Percentiles rank a stretch among this genome's conserved stretches.
phyloP scores from a whole-genome alignment of 2,329 filamentous ascomycete genomes.

The Exophiala aquamarina region DNA sequence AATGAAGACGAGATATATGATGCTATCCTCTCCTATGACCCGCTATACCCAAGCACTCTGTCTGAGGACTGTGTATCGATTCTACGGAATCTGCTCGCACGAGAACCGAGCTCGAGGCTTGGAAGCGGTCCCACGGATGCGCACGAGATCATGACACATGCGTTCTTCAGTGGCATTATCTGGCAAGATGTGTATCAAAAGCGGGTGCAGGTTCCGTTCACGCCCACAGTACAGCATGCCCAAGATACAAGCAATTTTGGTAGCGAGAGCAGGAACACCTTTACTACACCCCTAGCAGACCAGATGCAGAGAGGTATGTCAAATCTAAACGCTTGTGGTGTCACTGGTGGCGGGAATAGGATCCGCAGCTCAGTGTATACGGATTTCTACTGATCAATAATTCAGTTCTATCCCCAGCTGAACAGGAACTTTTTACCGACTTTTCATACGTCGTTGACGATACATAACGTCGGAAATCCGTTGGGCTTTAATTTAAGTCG shows the following conservation, averaged over 20 bases:
- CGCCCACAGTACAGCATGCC: conserved; percentile 83
- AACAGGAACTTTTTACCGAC: conserved; percentile 99
- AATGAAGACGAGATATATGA: conserved; percentile 99
- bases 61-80: conserved; percentile 96
- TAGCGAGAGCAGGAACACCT: no score
- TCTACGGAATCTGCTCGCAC: conserved; percentile 91
- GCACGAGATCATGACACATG: conserved; percentile 97
- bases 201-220: conserved; percentile 82
- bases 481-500: no score
- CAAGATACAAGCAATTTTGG: conserved; percentile 99
- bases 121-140: conserved; percentile 95
- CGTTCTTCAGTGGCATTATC: conserved; percentile 96
- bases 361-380: background rate
- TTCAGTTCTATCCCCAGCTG: conserved; percentile 89
- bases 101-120: conserved; percentile 88
- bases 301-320: no score
- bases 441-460: conserved; percentile 91
- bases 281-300: no score
- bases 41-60: conserved; percentile 98
- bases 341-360: conserved; percentile 92
- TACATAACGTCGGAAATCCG: conserved; percentile 6
- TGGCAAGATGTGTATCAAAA: conserved; percentile 99
- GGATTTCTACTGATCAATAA: conserved; percentile 13
- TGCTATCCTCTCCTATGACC: conserved; percentile 94
- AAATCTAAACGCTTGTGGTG: conserved; percentile 93